Conservation (phyloP, 345 rosid species). For the Rhodamnia argentea region DNA sequence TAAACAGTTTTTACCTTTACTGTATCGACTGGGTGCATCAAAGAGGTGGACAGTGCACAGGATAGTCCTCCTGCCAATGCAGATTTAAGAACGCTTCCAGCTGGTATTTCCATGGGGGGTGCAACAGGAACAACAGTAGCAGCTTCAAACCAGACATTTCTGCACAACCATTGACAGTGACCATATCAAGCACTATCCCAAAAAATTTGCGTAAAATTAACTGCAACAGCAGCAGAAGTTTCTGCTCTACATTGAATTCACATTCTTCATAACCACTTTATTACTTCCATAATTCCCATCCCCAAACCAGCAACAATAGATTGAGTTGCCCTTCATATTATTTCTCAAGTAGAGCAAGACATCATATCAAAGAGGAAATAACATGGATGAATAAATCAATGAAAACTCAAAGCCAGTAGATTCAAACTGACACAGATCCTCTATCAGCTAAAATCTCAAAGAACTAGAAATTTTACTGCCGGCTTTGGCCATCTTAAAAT, state of each 20-base stretch:
- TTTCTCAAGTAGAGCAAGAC: not conserved
- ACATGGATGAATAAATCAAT: not conserved
- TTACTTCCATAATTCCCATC: not conserved
- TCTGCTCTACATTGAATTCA: not conserved
- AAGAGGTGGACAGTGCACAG: slow-evolving; percentile 76
- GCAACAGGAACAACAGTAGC: slow-evolving; percentile 97
- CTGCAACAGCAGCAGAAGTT: not conserved
- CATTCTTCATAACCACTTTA: not conserved
- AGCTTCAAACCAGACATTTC: slow-evolving; percentile 96
- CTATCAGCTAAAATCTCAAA: not conserved
- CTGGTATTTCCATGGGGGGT: slow-evolving; percentile 78
- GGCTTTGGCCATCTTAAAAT: not conserved
- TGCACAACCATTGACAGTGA: slow-evolving; percentile 14
- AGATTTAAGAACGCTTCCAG: slow-evolving; percentile 85
- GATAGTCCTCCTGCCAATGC: slow-evolving; percentile 98
- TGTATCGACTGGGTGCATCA: slow-evolving; percentile 89
- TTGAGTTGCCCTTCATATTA: not conserved
- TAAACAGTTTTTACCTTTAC: slow-evolving; percentile 39
- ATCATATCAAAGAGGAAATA: not conserved
- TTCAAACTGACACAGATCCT: not conserved
- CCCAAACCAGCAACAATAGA: not conserved
- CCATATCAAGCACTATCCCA: not conserved
- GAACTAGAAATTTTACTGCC: not conserved
- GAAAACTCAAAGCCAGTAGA: not conserved
- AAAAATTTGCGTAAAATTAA: not conserved